Evolutionary conservation across 1,139 yeast species (phyloP), one percentile per base, ranked within the genome.

Genomic region (Scheffersomyces insectosa): DNA sequence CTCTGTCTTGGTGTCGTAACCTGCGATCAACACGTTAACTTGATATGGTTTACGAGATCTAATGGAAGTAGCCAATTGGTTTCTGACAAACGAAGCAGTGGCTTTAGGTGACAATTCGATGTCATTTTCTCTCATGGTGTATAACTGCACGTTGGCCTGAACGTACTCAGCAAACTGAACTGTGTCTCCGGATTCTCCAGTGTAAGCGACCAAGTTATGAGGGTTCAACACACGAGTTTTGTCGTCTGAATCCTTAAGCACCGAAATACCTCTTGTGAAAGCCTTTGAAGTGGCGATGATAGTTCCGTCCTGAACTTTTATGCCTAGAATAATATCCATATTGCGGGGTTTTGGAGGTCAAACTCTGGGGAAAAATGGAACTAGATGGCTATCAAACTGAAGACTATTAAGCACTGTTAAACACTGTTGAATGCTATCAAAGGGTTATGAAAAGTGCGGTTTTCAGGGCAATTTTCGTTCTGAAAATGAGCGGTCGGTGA

Each of bases 151-250:
- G 62, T 95, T 93, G 40, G 97, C 99, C 64, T 88, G 95, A 49
- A 90, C 80, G 61, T 84, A 88, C 62, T 93, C 98, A 36, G 97
- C 95, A 68, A 93, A 91, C 63, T 93, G 96, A n/a, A 88, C 91
- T 3, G 98, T 88, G 63, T 93, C 99, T 46, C 99, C 99, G 4
- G 97, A 79, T 64, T 93, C 99, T 44, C 99, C 99, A 4, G 96
- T 85, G 69, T 72, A 91, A 40, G 97, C 97, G 72, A 93, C 77
- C 55, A 91, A 74, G 47, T 88, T 80, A 61, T 87, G 95, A 39
- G 82, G 78, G 56, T 88, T 88, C 54, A 93, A 75, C 38, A 66
- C 70, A 51, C 95, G 72, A 10, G 98, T 91, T 70, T 93, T 93
- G 67, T 89, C 96, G 66, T 93, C 99, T 39, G 80, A 79, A 40